Evolutionary conservation across 805 yeast genomes (phyloP).

Genomic region (Candida hungchunana): DNA sequence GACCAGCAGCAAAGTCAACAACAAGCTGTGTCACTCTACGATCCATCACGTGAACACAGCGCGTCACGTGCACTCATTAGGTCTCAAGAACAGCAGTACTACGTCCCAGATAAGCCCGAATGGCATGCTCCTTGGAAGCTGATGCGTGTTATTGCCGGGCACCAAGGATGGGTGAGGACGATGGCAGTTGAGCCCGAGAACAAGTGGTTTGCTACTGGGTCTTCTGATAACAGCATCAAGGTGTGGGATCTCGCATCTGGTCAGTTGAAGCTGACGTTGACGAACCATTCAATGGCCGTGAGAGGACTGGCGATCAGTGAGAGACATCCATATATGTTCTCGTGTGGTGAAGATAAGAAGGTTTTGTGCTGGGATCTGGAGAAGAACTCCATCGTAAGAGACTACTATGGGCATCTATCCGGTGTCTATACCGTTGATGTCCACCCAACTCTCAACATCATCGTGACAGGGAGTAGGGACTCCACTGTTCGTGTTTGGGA

Average conservation of each 20-base stretch:
- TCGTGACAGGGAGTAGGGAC: slow-evolving; percentile 89
- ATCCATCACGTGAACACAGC: slow-evolving; percentile 7
- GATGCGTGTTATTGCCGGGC: slow-evolving; percentile 76
- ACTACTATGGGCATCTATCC: slow-evolving; percentile 91
- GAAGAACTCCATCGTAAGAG: slow-evolving; percentile 71
- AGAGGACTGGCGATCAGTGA: slow-evolving; percentile 69
- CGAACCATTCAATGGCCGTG: slow-evolving; percentile 91
- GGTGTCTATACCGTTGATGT: slow-evolving; percentile 80
- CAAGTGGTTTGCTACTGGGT: slow-evolving; percentile 89
- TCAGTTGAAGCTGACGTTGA: slow-evolving; percentile 63
- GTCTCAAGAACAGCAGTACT: slow-evolving; percentile 14
- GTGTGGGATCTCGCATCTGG: slow-evolving; percentile 86
- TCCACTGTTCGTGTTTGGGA: slow-evolving; percentile 91
- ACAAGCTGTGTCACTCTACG: slow-evolving; percentile 6
- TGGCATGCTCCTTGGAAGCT: slow-evolving; percentile 71
- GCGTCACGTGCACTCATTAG: slow-evolving; percentile 14
- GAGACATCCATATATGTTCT: slow-evolving; percentile 82
- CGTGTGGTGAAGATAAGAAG: slow-evolving; percentile 90
- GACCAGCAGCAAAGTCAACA: too few relatives aligned
- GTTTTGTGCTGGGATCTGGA: slow-evolving; percentile 97
- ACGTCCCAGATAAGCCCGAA: slow-evolving; percentile 24
- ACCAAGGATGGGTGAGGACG: slow-evolving; percentile 89
- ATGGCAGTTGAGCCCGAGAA: slow-evolving; percentile 81
- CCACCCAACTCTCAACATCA: slow-evolving; percentile 82
- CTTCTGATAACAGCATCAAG: slow-evolving; percentile 83